Conservation (phyloP, 352 stramenopile genomes). For the Blastocystis sp. region DNA sequence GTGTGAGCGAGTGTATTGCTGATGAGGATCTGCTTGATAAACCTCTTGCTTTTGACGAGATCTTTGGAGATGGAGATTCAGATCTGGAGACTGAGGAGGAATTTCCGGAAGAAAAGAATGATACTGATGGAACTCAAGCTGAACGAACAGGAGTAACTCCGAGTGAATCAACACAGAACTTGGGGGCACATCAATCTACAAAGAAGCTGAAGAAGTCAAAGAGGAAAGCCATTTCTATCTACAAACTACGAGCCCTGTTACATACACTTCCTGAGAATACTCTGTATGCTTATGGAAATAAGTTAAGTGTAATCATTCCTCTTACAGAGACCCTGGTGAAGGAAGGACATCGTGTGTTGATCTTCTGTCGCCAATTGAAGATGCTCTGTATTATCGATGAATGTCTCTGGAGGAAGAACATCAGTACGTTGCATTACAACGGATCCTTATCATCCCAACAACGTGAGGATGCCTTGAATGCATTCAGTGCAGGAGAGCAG, state of each 20-base stretch:
- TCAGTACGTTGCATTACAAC: not conserved
- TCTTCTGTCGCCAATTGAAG: conserved; percentile 46
- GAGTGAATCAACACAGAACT: not conserved
- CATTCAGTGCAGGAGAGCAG: not conserved
- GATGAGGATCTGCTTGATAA: not conserved
- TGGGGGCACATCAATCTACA: not conserved
- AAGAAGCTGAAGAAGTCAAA: not conserved
- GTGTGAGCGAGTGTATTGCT: not conserved
- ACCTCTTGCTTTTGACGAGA: not conserved
- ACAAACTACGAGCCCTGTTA: not conserved
- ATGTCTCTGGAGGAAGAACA: not conserved
- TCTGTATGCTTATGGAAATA: conserved; percentile 18
- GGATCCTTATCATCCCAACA: not conserved
- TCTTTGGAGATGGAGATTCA: not conserved
- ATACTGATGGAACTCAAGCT: not conserved
- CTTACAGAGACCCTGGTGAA: not conserved
- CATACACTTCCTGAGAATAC: not conserved
- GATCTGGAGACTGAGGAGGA: not conserved
- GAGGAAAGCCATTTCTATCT: not conserved
- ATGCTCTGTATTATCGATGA: conserved; percentile 34
- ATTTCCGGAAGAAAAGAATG: not conserved
- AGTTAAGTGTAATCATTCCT: conserved; percentile 3
- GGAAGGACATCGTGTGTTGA: conserved; percentile 6
- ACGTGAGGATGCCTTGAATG: not conserved
- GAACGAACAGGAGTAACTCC: not conserved